These are phyloP conservation scores for Cercospora sp. DNA, from an alignment of 2,329 filamentous ascomycete genomes.

Conservation along the genomic window DNA sequence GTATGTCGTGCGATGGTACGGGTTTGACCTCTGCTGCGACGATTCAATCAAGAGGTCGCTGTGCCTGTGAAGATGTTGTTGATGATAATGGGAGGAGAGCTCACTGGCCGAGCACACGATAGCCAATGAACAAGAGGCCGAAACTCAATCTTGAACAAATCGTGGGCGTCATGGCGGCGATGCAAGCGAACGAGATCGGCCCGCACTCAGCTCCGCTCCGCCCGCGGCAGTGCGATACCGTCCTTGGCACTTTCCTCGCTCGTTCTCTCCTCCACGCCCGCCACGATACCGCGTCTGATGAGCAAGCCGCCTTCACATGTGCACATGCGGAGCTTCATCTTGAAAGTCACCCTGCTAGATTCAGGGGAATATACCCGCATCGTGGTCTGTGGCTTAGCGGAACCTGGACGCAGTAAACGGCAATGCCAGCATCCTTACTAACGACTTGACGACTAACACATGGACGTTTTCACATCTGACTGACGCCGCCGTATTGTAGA, in stretches of 20 bases:
- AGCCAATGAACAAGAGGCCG: slow-evolving; percentile 7
- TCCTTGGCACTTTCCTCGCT: neutral
- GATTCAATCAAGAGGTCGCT: slow-evolving; percentile 19
- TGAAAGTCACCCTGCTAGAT: neutral
- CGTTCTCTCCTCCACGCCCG: neutral
- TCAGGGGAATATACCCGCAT: neutral
- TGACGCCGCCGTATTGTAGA: too few species aligned
- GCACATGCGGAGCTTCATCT: neutral
- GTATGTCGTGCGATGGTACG: neutral
- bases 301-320: neutral
- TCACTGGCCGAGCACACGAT: neutral
- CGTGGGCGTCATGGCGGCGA: slow-evolving; percentile 7
- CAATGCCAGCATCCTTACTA: too few species aligned
- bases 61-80: neutral
- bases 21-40: slow-evolving; percentile 1
- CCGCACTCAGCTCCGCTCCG: neutral
- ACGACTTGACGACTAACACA: too few species aligned
- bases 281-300: neutral
- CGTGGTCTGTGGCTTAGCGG: neutral
- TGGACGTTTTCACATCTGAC: too few species aligned
- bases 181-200: neutral
- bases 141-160: slow-evolving; percentile 7
- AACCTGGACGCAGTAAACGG: neutral
- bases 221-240: neutral
- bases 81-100: neutral